Conservation (phyloP, 2,329 filamentous ascomycete genomes). For the Fusarium solani-melongenae region DNA sequence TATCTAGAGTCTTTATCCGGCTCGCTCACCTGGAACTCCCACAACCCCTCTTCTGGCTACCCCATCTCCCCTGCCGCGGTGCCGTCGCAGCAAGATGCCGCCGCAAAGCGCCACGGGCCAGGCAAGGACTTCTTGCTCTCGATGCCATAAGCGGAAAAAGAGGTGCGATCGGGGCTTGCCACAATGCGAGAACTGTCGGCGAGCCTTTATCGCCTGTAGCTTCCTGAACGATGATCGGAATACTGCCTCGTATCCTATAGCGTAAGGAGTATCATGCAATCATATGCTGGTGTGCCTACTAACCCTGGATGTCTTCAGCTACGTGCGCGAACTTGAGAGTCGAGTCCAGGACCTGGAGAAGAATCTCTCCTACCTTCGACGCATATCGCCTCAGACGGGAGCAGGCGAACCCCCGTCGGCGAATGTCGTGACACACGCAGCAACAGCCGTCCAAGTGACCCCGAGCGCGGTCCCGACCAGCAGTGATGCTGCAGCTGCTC, state of each 20-base stretch:
- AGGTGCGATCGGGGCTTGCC: constrained; percentile 54
- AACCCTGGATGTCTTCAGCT: constrained; percentile 16
- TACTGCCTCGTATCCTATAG: constrained; percentile 53
- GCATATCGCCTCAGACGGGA: background rate
- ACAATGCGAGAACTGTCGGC: constrained; percentile 52
- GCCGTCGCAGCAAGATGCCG: constrained; percentile 1
- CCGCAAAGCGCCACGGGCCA: background rate
- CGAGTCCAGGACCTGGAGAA: constrained; percentile 36
- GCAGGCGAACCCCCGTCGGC: background rate
- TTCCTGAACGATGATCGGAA: constrained; percentile 53
- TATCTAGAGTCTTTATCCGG: background rate
- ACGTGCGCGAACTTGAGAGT: constrained; percentile 49
- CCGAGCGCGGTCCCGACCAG: background rate
- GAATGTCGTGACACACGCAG: background rate
- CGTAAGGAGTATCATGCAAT: constrained; percentile 43
- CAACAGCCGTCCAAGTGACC: background rate
- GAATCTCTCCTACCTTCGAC: background rate
- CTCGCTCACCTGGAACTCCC: background rate
- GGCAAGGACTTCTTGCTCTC: constrained; percentile 48
- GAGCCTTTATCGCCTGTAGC: constrained; percentile 52
- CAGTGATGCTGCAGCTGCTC: background rate
- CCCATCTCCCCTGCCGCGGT: background rate
- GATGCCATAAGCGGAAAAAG: constrained; percentile 57
- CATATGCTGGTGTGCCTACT: background rate
- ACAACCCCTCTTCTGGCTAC: background rate